Evolutionary conservation across 345 rosid genomes (phyloP).

Genomic region (Raphanus sativus): DNA sequence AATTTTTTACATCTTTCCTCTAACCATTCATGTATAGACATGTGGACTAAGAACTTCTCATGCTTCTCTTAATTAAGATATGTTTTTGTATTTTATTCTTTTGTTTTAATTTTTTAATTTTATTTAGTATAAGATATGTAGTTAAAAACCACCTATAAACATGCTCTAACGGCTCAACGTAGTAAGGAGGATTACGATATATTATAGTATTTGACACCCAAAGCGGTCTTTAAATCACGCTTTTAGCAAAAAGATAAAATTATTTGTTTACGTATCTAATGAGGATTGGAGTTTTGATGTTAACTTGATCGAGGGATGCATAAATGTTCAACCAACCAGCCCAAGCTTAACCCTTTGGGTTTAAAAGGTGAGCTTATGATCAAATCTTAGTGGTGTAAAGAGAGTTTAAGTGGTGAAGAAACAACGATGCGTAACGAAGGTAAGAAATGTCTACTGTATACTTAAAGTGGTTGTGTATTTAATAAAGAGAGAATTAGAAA

Average conservation of each 20-base stretch:
- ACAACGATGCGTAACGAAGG: background rate
- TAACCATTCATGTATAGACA: too few species aligned
- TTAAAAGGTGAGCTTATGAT: background rate
- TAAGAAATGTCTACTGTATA: background rate
- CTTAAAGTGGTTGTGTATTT: background rate
- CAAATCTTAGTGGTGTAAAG: background rate
- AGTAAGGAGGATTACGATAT: background rate
- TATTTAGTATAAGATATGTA: too few species aligned
- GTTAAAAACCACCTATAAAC: too few species aligned
- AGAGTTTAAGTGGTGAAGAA: background rate
- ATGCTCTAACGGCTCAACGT: background rate
- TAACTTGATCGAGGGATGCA: background rate
- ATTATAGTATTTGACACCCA: slow-evolving; percentile 33
- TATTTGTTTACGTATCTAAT: slow-evolving; percentile 9
- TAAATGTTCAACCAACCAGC: background rate
- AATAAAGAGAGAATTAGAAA: background rate
- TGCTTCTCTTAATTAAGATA: too few species aligned
- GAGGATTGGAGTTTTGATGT: background rate
- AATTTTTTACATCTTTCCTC: too few species aligned
- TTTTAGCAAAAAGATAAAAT: background rate
- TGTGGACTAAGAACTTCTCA: too few species aligned
- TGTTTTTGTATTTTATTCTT: too few species aligned
- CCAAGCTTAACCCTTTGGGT: background rate
- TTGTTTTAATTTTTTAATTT: too few species aligned
- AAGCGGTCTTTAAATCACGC: slow-evolving; percentile 17